phyloP scores from a whole-genome alignment of 306 rosid species.

The Betula pendula region DNA sequence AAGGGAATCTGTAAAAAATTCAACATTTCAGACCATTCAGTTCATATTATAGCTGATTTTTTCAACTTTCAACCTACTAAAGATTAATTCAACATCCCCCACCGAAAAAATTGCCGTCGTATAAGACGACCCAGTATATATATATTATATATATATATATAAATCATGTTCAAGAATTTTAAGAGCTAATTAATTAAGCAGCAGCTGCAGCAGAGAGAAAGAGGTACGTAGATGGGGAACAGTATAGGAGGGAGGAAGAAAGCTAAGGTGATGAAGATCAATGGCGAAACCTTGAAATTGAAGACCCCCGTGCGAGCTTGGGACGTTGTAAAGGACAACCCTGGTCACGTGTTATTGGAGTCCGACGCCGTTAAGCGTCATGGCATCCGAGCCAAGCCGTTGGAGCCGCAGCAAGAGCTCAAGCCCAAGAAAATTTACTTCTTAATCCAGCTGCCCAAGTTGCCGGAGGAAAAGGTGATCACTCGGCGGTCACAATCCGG shows the following conservation, averaged over 20 bases:
- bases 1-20: neutral
- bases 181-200: neutral
- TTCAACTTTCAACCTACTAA: neutral
- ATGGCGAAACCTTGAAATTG: conserved; percentile 69
- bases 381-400: conserved; percentile 70
- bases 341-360: conserved; percentile 58
- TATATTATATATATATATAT: neutral
- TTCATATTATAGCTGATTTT: neutral
- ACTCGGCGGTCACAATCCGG: conserved; percentile 34
- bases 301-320: conserved; percentile 54
- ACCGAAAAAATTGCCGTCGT: too few species aligned
- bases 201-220: neutral
- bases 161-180: neutral
- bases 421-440: conserved; percentile 63
- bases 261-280: conserved; percentile 76
- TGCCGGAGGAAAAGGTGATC: conserved; percentile 13
- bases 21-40: neutral
- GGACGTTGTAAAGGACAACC: conserved; percentile 62
- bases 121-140: neutral
- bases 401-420: conserved; percentile 57
- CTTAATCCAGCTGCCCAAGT: conserved; percentile 54
- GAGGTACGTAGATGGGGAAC: conserved; percentile 61
- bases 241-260: conserved; percentile 50
- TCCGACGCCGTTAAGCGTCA: conserved; percentile 56
- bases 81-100: neutral